Conservation (phyloP, 306 rosid genomes). For the Castanea mollissima region DNA sequence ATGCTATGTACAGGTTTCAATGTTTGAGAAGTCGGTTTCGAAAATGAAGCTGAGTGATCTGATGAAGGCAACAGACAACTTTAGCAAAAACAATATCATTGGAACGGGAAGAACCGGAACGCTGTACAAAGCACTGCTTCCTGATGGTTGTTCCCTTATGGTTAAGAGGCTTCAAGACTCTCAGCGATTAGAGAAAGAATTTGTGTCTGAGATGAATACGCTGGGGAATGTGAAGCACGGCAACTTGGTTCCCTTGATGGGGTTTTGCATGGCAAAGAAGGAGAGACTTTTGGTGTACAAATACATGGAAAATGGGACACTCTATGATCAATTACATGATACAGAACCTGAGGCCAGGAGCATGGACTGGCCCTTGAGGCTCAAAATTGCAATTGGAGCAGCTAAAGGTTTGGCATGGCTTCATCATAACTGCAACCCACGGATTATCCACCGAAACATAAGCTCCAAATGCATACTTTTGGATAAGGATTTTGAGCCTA, state of each 20-base stretch:
- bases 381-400: conserved; percentile 85
- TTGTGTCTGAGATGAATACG: conserved; percentile 79
- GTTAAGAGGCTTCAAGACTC: conserved; percentile 92
- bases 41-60: conserved; percentile 93
- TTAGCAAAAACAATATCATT: conserved; percentile 64
- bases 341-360: conserved; percentile 37
- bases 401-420: conserved; percentile 98
- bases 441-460: conserved; percentile 86
- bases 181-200: conserved; percentile 78
- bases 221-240: conserved; percentile 69
- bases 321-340: conserved; percentile 68
- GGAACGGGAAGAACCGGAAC: conserved; percentile 88
- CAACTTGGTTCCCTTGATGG: conserved; percentile 83
- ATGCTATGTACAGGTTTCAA: conserved; percentile 62
- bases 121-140: conserved; percentile 69
- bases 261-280: conserved; percentile 80
- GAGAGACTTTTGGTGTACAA: conserved; percentile 85
- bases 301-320: conserved; percentile 79
- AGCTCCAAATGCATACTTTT: conserved; percentile 88
- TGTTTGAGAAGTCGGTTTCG: conserved; percentile 79
- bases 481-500: conserved; percentile 75
- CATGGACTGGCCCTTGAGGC: conserved; percentile 75
- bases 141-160: conserved; percentile 70
- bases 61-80: conserved; percentile 89
- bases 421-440: conserved; percentile 96